phyloP scores from a whole-genome alignment of 768 basidiomycete genomes.

The Kwoniella dejecticola region DNA sequence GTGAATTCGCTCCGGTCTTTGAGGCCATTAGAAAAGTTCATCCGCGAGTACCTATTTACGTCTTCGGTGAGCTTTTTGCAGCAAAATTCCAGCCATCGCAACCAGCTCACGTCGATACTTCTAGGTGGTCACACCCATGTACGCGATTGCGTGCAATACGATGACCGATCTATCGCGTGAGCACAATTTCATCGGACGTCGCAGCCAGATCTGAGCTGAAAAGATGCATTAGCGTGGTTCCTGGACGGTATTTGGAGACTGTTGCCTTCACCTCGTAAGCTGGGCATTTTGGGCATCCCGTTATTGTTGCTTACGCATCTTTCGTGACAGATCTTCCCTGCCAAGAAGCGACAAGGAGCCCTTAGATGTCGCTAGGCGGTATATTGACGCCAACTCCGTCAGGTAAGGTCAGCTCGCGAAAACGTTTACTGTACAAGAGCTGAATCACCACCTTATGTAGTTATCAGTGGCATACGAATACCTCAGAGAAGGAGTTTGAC shows the following conservation, averaged over 20 bases:
- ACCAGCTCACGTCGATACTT: not conserved
- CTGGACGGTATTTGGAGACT: conserved; percentile 85
- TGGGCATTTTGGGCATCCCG: not conserved
- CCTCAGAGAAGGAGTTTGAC: conserved; percentile 12
- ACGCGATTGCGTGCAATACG: conserved; percentile 74
- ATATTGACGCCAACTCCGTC: conserved; percentile 39
- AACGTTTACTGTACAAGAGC: not conserved
- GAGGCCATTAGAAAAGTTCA: conserved; percentile 73
- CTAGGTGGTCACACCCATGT: conserved; percentile 71
- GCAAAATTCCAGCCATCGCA: not conserved
- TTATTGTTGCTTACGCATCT: not conserved
- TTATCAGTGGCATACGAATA: conserved; percentile 67
- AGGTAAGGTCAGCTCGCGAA: conserved; percentile 6
- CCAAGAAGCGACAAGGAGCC: conserved; percentile 10
- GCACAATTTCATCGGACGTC: conserved; percentile 40
- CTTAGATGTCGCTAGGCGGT: conserved; percentile 61
- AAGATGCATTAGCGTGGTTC: conserved; percentile 36
- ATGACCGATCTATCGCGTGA: conserved; percentile 78
- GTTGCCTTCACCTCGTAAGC: conserved; percentile 63
- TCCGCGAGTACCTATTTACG: conserved; percentile 73
- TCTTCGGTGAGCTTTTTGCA: conserved; percentile 64
- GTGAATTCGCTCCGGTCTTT: conserved; percentile 69
- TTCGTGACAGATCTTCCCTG: conserved; percentile 13
- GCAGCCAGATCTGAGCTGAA: not conserved
- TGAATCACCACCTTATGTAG: conserved; percentile 2